Evolutionary conservation across 768 basidiomycete genomes (phyloP).

Genomic region (Naematelia encephala): DNA sequence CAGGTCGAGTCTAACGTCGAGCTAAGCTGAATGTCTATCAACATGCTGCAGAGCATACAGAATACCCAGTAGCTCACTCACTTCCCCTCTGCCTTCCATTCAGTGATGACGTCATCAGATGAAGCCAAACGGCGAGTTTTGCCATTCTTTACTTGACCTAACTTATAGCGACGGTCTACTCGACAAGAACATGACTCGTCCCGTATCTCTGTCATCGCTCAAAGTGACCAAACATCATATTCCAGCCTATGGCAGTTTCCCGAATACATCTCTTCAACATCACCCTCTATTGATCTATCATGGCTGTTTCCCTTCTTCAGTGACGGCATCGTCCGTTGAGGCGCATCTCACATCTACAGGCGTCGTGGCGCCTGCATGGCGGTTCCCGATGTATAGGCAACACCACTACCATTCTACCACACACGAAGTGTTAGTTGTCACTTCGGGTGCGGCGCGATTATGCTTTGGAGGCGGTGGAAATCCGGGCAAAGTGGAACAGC

Average conservation of each 20-base stretch:
- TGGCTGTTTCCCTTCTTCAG: slow-evolving; percentile 13
- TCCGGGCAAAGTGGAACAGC: slow-evolving; percentile 45
- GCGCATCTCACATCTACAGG: slow-evolving; percentile 50
- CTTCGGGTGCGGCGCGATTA: slow-evolving; percentile 49
- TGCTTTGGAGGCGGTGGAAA: slow-evolving; percentile 54
- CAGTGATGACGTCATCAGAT: too few species aligned
- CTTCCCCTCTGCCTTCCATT: too few species aligned
- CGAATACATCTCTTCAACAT: slow-evolving; percentile 52
- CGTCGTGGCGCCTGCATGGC: slow-evolving; percentile 53
- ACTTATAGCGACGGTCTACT: too few species aligned
- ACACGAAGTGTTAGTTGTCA: slow-evolving; percentile 54
- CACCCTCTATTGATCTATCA: slow-evolving; percentile 53
- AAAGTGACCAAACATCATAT: slow-evolving; percentile 43
- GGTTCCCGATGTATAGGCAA: slow-evolving; percentile 54
- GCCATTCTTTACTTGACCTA: too few species aligned
- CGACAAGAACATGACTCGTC: neutral
- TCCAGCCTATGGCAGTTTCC: slow-evolving; percentile 48
- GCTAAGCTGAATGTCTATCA: too few species aligned
- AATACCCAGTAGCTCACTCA: too few species aligned
- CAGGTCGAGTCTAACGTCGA: too few species aligned
- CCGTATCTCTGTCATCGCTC: slow-evolving; percentile 6
- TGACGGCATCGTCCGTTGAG: slow-evolving; percentile 41
- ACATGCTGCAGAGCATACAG: too few species aligned
- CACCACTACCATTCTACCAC: slow-evolving; percentile 56
- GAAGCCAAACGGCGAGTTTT: too few species aligned